Conservation (phyloP, 2,329 filamentous ascomycete genomes). For the Fusarium hostae region DNA sequence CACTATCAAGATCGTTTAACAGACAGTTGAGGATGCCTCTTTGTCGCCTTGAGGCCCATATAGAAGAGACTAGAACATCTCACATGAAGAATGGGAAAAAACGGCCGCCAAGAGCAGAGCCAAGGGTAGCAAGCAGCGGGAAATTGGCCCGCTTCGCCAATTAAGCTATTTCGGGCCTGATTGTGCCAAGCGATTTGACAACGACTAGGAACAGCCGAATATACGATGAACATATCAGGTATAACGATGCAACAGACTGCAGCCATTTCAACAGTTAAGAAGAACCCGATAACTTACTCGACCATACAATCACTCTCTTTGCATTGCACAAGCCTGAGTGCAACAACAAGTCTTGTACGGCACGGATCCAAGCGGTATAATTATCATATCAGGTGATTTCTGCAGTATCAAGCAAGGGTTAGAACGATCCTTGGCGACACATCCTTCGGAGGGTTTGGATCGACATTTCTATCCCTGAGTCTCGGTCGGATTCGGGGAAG, state of each 20-base stretch:
- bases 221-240: background rate
- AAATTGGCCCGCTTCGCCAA: background rate
- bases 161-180: background rate
- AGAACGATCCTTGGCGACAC: background rate
- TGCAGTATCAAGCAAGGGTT: too few relatives aligned
- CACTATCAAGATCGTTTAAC: too few relatives aligned
- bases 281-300: too few relatives aligned
- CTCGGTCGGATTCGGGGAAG: background rate
- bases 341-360: fast-evolving
- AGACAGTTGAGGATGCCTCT: fast-evolving
- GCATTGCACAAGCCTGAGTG: background rate
- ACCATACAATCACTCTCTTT: too few relatives aligned
- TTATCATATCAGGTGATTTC: background rate
- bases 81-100: background rate
- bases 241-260: background rate
- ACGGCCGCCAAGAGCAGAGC: background rate
- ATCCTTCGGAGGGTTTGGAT: background rate
- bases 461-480: background rate
- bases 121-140: background rate
- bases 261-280: too few relatives aligned
- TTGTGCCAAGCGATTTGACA: background rate
- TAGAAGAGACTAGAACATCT: background rate
- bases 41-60: too few relatives aligned
- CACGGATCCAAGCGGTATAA: too few relatives aligned
- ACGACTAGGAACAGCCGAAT: background rate